A percentile compares a stretch with the other conserved stretches of the same genome.
These are phyloP conservation scores for Boechera divaricarpa DNA, from an alignment of 345 rosid genomes.

Conservation along the genomic window DNA sequence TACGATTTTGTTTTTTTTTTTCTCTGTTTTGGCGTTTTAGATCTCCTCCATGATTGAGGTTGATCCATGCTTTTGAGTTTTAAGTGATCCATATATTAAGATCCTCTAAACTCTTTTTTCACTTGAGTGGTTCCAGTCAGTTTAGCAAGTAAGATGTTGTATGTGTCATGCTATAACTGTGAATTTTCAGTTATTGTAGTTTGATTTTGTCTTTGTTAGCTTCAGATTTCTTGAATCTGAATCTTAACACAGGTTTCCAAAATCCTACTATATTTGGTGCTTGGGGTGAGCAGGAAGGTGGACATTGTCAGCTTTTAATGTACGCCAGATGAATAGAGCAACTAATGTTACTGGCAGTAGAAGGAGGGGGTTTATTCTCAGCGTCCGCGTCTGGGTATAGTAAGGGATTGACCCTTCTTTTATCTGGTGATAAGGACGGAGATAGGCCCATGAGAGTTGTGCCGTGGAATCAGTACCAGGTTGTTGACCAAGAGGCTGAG, in stretches of 20 bases:
- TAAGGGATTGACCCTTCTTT: conserved; percentile 85
- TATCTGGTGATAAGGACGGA: conserved; percentile 81
- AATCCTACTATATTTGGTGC: conserved; percentile 35
- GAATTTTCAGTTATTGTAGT: conserved; percentile 12
- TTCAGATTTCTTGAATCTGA: conserved; percentile 31
- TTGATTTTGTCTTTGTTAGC: background rate
- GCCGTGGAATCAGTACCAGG: conserved; percentile 96
- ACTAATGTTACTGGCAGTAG: conserved; percentile 94
- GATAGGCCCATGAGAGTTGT: conserved; percentile 94
- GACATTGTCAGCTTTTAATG: conserved; percentile 41
- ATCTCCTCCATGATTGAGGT: background rate
- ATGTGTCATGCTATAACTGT: conserved; percentile 5
- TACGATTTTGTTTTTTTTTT: background rate
- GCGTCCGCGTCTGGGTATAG: conserved; percentile 95
- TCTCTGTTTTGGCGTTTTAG: conserved; percentile 9
- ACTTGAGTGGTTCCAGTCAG: background rate
- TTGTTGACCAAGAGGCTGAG: conserved; percentile 80
- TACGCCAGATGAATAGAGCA: conserved; percentile 68
- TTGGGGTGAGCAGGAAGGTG: conserved; percentile 33
- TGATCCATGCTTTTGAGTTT: background rate
- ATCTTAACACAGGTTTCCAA: conserved; percentile 38
- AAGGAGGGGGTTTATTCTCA: conserved; percentile 99
- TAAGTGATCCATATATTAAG: background rate
- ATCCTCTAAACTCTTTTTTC: background rate
- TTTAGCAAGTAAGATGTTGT: background rate